phyloP scores from a whole-genome alignment of 2,329 filamentous ascomycete genomes.

The Ophiostoma pallidulum region DNA sequence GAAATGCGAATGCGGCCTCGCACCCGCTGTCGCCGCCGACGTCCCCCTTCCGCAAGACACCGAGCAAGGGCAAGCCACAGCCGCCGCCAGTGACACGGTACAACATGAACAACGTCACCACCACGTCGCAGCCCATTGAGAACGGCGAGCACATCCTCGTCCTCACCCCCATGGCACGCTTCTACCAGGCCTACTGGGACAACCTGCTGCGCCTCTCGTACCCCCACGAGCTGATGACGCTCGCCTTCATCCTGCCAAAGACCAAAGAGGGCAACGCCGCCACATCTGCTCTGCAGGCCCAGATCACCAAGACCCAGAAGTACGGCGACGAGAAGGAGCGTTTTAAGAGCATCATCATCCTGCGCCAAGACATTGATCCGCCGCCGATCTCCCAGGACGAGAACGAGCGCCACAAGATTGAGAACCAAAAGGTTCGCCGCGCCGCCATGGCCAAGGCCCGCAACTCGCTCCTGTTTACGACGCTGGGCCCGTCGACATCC shows the following conservation, averaged over 20 bases:
- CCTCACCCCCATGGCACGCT: conserved; percentile 83
- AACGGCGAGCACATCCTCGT: conserved; percentile 84
- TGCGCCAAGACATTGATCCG: conserved; percentile 88
- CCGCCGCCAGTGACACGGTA: conserved; percentile 81
- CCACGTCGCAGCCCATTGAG: conserved; percentile 61
- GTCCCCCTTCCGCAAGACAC: conserved; percentile 58
- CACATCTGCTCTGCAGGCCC: conserved; percentile 70
- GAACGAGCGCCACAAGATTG: conserved; percentile 80
- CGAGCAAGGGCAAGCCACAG: conserved; percentile 39
- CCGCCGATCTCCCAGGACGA: conserved; percentile 75
- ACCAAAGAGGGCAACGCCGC: conserved; percentile 85
- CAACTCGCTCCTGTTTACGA: conserved; percentile 92
- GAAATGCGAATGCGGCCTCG: conserved; percentile 45
- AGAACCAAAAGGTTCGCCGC: conserved; percentile 77
- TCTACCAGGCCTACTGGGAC: conserved; percentile 94
- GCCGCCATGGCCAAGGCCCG: conserved; percentile 88
- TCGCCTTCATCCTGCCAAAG: conserved; percentile 94
- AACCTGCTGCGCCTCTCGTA: conserved; percentile 78
- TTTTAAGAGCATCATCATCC: conserved; percentile 88
- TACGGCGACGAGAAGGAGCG: conserved; percentile 64
- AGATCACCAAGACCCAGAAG: conserved; percentile 77
- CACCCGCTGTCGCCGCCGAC: conserved; percentile 66
- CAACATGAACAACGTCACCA: conserved; percentile 90
- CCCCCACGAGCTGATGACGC: conserved; percentile 86
- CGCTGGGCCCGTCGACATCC: conserved; percentile 77